Conservation (phyloP, 2,329 filamentous ascomycete genomes). For the Reticulascus tulasneorum region DNA sequence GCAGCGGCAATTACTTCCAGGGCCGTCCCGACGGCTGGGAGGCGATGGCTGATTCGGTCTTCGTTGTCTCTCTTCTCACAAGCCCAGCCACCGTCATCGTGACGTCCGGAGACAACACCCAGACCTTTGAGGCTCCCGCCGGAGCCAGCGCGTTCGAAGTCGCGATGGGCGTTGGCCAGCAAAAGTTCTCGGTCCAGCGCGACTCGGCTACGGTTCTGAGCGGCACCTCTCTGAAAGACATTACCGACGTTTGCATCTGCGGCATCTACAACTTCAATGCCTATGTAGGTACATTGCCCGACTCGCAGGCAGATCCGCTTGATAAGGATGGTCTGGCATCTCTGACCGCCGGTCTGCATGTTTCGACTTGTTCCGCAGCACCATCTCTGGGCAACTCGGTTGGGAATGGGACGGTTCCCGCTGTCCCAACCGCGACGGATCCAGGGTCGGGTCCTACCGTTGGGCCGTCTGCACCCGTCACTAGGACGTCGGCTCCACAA, state of each 20-base stretch:
- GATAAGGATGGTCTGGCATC: slow-evolving; percentile 26
- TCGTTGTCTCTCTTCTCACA: slow-evolving; percentile 48
- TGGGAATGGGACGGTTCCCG: too few relatives aligned
- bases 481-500: too few relatives aligned
- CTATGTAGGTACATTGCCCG: slow-evolving; percentile 47
- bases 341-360: slow-evolving; percentile 23
- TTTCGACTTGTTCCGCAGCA: slow-evolving; percentile 24
- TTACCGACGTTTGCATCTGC: slow-evolving; percentile 44
- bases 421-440: too few relatives aligned
- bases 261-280: slow-evolving; percentile 56
- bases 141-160: slow-evolving; percentile 40
- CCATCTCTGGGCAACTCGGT: too few relatives aligned
- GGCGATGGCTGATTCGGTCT: slow-evolving; percentile 44
- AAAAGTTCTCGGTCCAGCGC: slow-evolving; percentile 42
- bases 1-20: slow-evolving; percentile 47
- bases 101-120: slow-evolving; percentile 37
- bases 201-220: slow-evolving; percentile 35
- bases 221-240: slow-evolving; percentile 45
- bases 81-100: slow-evolving; percentile 38
- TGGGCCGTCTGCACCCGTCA: too few relatives aligned
- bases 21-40: slow-evolving; percentile 48
- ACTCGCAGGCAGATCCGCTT: slow-evolving; percentile 28
- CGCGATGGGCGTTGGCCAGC: slow-evolving; percentile 42
- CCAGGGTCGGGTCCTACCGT: too few relatives aligned
- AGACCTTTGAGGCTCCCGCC: slow-evolving; percentile 40